Evolutionary conservation across 2,329 filamentous ascomycete species (phyloP).

Genomic region (Penicillium glabrum): DNA sequence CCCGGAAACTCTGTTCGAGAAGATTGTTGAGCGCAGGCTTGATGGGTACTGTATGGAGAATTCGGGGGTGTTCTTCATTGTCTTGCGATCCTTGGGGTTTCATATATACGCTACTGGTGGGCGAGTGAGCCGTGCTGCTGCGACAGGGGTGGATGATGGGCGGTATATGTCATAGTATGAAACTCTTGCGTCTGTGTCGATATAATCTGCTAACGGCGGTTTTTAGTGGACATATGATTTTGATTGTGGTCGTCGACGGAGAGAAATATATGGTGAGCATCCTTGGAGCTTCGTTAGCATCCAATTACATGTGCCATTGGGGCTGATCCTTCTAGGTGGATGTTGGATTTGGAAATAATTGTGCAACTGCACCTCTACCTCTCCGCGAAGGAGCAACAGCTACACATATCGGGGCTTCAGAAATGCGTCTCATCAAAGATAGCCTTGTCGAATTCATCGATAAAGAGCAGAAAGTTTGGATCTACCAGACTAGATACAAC

Average conservation of each 20-base stretch:
- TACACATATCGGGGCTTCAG: constrained; percentile 53
- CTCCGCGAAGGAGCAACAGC: constrained; percentile 45
- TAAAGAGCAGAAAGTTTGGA: constrained; percentile 55
- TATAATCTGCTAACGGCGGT: neutral
- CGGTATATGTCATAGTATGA: constrained; percentile 51
- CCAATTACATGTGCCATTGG: neutral
- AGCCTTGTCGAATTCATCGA: constrained; percentile 48
- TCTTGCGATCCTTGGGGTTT: constrained; percentile 55
- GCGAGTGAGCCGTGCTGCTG: constrained; percentile 39
- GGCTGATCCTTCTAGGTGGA: constrained; percentile 46
- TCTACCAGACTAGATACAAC: constrained; percentile 61
- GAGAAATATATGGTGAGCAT: constrained; percentile 41
- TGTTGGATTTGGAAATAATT: constrained; percentile 65
- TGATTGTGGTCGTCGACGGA: constrained; percentile 57
- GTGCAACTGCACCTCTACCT: constrained; percentile 58
- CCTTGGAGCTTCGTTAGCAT: constrained; percentile 5
- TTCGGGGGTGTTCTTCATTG: constrained; percentile 53
- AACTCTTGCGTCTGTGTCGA: neutral
- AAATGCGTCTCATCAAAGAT: constrained; percentile 55
- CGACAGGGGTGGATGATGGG: constrained; percentile 36
- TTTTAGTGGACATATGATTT: constrained; percentile 56
- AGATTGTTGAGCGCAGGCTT: constrained; percentile 51
- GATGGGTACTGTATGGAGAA: constrained; percentile 65
- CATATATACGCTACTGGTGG: constrained; percentile 57
- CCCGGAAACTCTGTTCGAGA: constrained; percentile 52